phyloP scores from a whole-genome alignment of 176 grass and related monocot genomes.

The Oryza meridionalis region DNA sequence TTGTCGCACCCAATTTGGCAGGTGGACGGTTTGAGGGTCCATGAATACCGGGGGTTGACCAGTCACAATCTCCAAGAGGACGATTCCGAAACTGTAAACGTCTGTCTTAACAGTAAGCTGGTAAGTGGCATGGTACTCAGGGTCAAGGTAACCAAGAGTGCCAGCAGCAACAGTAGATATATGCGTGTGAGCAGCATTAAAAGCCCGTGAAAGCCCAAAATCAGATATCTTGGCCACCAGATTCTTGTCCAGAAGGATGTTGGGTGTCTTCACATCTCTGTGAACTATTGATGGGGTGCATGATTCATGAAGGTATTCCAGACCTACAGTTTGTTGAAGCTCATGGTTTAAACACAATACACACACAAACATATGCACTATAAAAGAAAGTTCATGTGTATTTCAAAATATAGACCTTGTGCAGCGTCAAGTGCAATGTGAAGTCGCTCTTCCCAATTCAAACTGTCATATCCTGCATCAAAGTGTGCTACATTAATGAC shows the following conservation, averaged over 20 bases:
- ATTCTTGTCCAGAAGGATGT: conserved; percentile 46
- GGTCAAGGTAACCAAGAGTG: conserved; percentile 27
- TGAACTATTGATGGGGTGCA: conserved; percentile 43
- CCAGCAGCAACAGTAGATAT: conserved; percentile 33
- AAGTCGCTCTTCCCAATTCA: conserved; percentile 50
- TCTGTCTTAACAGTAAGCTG: background rate
- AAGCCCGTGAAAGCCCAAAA: conserved; percentile 33
- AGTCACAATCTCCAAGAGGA: conserved; percentile 31
- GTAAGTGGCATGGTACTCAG: conserved; percentile 13
- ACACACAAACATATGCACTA: background rate
- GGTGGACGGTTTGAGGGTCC: background rate
- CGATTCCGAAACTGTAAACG: conserved; percentile 1
- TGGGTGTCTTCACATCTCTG: conserved; percentile 44
- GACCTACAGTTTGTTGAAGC: background rate
- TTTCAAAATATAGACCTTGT: conserved; percentile 11
- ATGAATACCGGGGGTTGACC: background rate
- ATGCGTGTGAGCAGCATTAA: background rate
- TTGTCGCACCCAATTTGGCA: conserved; percentile 14
- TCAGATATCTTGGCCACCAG: conserved; percentile 34
- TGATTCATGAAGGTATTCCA: conserved; percentile 27
- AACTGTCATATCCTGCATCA: conserved; percentile 24
- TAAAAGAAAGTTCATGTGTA: background rate
- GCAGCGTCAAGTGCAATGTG: conserved; percentile 50
- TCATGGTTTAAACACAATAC: background rate
- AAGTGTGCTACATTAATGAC: background rate